Evolutionary conservation across 208 protist genomes (phyloP).

Genomic region (Trypanosoma melophagium): DNA sequence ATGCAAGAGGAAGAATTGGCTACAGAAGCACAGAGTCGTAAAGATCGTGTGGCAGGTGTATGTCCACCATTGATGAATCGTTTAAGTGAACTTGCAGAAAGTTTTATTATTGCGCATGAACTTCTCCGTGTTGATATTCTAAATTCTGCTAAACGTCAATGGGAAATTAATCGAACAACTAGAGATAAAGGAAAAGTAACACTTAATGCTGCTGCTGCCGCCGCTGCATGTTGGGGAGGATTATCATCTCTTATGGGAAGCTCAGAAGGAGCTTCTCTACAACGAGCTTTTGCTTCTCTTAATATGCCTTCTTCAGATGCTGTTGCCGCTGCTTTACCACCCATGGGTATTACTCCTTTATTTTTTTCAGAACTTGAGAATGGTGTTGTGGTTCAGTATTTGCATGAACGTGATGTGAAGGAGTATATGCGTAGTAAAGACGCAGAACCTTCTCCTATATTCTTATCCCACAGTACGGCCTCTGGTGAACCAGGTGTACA

Average conservation of each 20-base stretch:
- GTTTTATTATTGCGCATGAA: slow-evolving; percentile 61
- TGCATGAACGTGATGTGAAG: slow-evolving; percentile 41
- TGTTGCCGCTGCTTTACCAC: neutral
- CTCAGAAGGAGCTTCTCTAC: neutral
- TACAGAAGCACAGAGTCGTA: slow-evolving; percentile 28
- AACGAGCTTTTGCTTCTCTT: neutral
- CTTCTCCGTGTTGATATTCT: slow-evolving; percentile 68
- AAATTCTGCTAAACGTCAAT: slow-evolving; percentile 15
- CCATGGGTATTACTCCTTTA: slow-evolving; percentile 36
- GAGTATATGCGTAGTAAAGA: slow-evolving; percentile 33
- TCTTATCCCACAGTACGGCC: slow-evolving; percentile 41
- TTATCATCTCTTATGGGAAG: neutral
- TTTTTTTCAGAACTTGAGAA: slow-evolving; percentile 64
- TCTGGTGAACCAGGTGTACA: slow-evolving; percentile 54
- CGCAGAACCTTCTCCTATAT: slow-evolving; percentile 35
- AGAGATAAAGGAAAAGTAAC: neutral
- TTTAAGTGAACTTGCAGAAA: slow-evolving; percentile 66
- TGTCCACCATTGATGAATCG: slow-evolving; percentile 55
- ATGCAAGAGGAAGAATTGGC: slow-evolving; percentile 32
- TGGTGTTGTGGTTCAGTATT: slow-evolving; percentile 60
- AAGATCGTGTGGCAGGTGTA: slow-evolving; percentile 28
- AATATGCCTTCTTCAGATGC: neutral
- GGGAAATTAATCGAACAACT: neutral
- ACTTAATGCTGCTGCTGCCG: neutral
- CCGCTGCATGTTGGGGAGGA: slow-evolving; percentile 12